Conservation (phyloP, 345 rosid genomes). For the Clarkia xantiana region DNA sequence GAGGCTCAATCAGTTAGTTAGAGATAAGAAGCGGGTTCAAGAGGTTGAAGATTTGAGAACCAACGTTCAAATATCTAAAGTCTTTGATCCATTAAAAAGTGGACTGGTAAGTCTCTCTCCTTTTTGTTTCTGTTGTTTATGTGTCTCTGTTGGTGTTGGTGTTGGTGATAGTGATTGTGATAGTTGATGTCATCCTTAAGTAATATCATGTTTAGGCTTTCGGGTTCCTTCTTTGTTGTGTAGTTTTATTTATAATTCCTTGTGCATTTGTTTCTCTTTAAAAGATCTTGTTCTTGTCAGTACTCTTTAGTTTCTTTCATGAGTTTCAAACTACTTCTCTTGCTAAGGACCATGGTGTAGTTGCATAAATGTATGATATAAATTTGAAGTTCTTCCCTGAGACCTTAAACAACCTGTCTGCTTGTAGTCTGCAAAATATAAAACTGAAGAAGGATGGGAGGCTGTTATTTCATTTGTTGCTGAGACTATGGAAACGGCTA, state of each 20-base stretch:
- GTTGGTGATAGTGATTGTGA: no score
- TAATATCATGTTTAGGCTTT: no score
- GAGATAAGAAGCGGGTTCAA: slow-evolving; percentile 67
- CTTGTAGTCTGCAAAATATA: slow-evolving; percentile 52
- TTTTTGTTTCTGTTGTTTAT: background rate
- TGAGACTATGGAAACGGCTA: slow-evolving; percentile 69
- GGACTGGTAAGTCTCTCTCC: slow-evolving; percentile 41
- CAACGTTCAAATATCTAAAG: slow-evolving; percentile 62
- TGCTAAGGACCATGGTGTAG: no score
- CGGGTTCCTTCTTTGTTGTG: no score
- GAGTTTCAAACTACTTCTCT: no score
- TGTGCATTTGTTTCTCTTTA: background rate
- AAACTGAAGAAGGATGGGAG: slow-evolving; percentile 42
- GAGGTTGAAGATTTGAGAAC: slow-evolving; percentile 75
- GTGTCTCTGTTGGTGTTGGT: no score
- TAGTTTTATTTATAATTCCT: background rate
- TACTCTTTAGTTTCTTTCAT: background rate
- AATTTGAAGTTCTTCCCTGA: no score
- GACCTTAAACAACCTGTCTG: background rate
- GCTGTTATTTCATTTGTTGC: slow-evolving; percentile 57
- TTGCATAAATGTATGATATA: no score
- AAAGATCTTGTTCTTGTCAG: background rate
- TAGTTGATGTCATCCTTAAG: slow-evolving; percentile 1
- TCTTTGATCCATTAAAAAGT: slow-evolving; percentile 46
- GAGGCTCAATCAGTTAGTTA: slow-evolving; percentile 52